These are phyloP conservation scores for Ajuga chamaepitys DNA, from an alignment of 257 asterid genomes.

Conservation along the genomic window DNA sequence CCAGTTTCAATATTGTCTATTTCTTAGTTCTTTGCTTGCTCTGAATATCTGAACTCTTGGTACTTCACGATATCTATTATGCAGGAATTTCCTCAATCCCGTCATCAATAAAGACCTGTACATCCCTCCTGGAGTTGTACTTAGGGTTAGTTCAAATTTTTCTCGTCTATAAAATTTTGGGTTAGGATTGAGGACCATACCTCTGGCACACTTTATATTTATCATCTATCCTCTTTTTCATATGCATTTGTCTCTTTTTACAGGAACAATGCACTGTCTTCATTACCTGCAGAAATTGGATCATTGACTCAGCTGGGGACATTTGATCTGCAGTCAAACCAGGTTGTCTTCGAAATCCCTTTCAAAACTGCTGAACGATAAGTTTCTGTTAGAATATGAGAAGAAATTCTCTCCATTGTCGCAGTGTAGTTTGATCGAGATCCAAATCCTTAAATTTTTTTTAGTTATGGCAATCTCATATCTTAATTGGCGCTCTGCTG, in stretches of 20 bases:
- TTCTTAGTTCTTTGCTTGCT: neutral
- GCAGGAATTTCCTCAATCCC: constrained; percentile 90
- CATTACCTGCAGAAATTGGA: constrained; percentile 81
- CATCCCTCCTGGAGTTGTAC: constrained; percentile 82
- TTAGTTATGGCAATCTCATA: constrained; percentile 5
- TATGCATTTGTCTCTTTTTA: constrained; percentile 16
- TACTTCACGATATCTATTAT: constrained; percentile 16
- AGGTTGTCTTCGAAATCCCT: constrained; percentile 40
- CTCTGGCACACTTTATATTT: constrained; percentile 2
- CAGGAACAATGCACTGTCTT: constrained; percentile 67
- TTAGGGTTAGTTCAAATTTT: constrained; percentile 53
- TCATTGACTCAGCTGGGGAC: constrained; percentile 70
- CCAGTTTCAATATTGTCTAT: constrained; percentile 13
- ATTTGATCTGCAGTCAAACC: constrained; percentile 94
- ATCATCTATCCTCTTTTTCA: constrained; percentile 1
- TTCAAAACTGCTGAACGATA: neutral
- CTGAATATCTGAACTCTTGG: neutral
- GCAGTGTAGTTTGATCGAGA: constrained; percentile 1
- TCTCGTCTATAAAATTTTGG: constrained; percentile 1
- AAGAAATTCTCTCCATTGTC: neutral
- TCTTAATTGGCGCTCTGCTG: constrained; percentile 10
- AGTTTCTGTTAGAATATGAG: neutral
- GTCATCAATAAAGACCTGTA: constrained; percentile 68
- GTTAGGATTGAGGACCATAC: constrained; percentile 1
- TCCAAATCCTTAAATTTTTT: neutral